Evolutionary conservation across 495 filamentous ascomycete species (phyloP).

Genomic region (Podospora australis): DNA sequence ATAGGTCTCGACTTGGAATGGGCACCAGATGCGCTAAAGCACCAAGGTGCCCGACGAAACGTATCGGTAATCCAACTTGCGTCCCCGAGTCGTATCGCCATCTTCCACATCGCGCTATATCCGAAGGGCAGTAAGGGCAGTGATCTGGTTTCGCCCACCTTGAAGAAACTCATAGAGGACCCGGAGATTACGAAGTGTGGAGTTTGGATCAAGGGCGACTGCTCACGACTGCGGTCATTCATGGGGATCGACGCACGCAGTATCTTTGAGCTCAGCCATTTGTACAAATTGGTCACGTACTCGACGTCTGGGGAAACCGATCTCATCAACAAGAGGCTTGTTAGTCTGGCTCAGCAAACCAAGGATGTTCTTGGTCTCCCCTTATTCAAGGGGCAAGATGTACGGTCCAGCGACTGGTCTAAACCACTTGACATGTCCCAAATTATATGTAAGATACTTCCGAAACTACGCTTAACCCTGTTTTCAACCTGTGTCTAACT

Average conservation of each 20-base stretch:
- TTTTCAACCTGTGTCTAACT: constrained; percentile 2
- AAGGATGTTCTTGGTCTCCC: constrained; percentile 69
- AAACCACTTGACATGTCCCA: constrained; percentile 54
- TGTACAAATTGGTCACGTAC: constrained; percentile 68
- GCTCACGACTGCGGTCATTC: constrained; percentile 59
- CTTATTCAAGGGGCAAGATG: constrained; percentile 60
- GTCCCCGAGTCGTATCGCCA: constrained; percentile 65
- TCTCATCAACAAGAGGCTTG: constrained; percentile 57
- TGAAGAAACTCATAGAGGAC: constrained; percentile 66
- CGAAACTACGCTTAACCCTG: background rate
- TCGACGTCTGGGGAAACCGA: constrained; percentile 39
- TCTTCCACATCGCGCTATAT: constrained; percentile 73
- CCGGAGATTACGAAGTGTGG: constrained; percentile 67
- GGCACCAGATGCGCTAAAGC: constrained; percentile 44
- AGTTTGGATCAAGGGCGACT: constrained; percentile 68
- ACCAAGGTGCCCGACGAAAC: constrained; percentile 51
- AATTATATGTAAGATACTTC: constrained; percentile 55
- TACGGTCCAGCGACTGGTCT: constrained; percentile 69
- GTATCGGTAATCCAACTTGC: constrained; percentile 77
- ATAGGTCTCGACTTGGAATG: constrained; percentile 88
- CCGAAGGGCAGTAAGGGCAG: constrained; percentile 44
- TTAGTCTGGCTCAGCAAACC: constrained; percentile 61
- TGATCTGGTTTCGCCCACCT: constrained; percentile 59
- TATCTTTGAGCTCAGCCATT: constrained; percentile 72
- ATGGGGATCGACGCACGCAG: constrained; percentile 57